phyloP scores from a whole-genome alignment of 1,284 basidiomycete species.

The Termitomyces sp. region DNA sequence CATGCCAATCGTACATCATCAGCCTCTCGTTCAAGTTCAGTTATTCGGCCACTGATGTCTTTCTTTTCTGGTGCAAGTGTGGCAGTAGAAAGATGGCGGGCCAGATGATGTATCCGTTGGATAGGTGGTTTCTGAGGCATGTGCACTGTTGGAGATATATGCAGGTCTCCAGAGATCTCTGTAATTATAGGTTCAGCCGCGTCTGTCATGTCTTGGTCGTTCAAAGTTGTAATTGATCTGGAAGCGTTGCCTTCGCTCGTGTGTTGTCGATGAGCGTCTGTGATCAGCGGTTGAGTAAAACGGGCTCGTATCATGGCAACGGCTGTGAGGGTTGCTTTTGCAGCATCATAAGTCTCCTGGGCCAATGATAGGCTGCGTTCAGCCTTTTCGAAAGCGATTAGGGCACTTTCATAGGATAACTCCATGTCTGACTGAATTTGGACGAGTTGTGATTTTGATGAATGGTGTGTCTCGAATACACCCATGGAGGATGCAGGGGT shows the following conservation, averaged over 20 bases:
- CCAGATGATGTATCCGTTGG: background rate
- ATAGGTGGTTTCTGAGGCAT: background rate
- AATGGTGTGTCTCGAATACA: background rate
- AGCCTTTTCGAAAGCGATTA: slow-evolving; percentile 7
- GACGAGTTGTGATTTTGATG: background rate
- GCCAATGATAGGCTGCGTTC: background rate
- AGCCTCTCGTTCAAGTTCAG: slow-evolving; percentile 9
- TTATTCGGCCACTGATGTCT: background rate
- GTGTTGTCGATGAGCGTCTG: background rate
- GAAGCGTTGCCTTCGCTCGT: background rate
- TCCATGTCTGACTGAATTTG: background rate
- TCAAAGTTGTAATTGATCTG: background rate
- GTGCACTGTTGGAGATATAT: no score
- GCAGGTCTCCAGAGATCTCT: background rate
- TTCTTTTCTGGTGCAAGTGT: background rate
- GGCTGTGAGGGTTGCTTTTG: slow-evolving; percentile 6
- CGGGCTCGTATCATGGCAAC: background rate
- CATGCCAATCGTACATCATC: slow-evolving; percentile 8
- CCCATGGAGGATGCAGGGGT: background rate
- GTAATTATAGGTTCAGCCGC: background rate
- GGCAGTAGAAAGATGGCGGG: background rate
- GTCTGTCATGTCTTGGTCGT: background rate
- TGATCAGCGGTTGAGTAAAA: background rate
- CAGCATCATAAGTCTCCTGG: slow-evolving; percentile 8
- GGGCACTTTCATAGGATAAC: slow-evolving; percentile 6